Evolutionary conservation across 805 yeast species (phyloP).

Genomic region (Metschnikowia cubensis): DNA sequence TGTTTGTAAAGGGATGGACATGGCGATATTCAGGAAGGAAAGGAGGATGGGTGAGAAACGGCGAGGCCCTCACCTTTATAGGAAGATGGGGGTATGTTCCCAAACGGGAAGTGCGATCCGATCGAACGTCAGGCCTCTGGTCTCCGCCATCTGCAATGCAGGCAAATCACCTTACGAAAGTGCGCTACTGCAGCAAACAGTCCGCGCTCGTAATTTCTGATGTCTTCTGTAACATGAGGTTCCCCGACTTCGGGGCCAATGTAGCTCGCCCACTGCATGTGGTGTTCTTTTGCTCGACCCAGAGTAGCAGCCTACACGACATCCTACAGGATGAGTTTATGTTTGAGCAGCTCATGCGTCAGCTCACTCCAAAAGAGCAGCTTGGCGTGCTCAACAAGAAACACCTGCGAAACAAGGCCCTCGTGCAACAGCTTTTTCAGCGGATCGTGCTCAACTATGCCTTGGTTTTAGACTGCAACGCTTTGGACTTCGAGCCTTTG

Average conservation of each 20-base stretch:
- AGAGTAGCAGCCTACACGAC: slow-evolving; percentile 2
- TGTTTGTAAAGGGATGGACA: slow-evolving; percentile 36
- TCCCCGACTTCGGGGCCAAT: neutral
- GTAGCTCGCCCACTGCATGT: neutral
- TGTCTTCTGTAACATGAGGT: neutral
- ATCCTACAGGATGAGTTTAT: slow-evolving; percentile 29
- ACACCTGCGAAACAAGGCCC: slow-evolving; percentile 26
- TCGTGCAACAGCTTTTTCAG: slow-evolving; percentile 47
- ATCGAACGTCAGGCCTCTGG: neutral
- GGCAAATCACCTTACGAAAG: neutral
- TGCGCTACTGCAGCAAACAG: neutral
- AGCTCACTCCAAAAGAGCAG: slow-evolving; percentile 42
- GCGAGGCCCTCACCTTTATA: neutral
- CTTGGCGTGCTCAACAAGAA: slow-evolving; percentile 37
- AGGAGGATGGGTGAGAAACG: neutral
- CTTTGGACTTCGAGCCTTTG: slow-evolving; percentile 16
- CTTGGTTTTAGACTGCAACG: slow-evolving; percentile 13
- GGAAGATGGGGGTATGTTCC: neutral
- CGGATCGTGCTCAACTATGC: slow-evolving; percentile 37
- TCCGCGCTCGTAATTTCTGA: neutral
- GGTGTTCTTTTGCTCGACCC: slow-evolving; percentile 15
- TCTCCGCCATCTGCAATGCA: no score
- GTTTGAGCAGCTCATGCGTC: slow-evolving; percentile 49
- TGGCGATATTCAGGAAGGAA: slow-evolving; percentile 7
- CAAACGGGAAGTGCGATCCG: slow-evolving; percentile 3